phyloP scores from a whole-genome alignment of 108 stramenopile genomes.

The Tribonema minus region DNA sequence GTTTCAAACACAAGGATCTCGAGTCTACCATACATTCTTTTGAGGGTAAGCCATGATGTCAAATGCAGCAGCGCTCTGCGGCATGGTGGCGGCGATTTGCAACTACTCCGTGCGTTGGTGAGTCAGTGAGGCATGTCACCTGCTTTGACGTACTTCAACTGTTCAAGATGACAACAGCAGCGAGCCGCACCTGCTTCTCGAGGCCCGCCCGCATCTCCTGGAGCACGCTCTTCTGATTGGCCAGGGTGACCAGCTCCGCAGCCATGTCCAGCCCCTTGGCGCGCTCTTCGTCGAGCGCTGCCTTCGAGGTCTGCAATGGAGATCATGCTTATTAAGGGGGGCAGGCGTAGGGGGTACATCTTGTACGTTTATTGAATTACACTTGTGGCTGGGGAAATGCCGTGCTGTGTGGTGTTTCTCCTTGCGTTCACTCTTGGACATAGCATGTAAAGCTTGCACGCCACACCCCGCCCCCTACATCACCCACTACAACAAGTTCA shows the following conservation, averaged over 20 bases:
- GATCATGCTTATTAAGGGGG: not conserved
- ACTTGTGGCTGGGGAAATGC: not conserved
- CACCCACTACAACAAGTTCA: not conserved
- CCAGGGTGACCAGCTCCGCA: slow-evolving; percentile 31
- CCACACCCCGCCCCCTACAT: no score
- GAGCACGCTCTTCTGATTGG: slow-evolving; percentile 23
- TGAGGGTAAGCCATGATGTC: no score
- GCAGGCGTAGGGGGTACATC: not conserved
- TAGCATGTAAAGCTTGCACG: no score
- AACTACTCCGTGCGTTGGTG: not conserved
- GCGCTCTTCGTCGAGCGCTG: slow-evolving; percentile 1
- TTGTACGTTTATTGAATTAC: not conserved
- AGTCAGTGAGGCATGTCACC: no score
- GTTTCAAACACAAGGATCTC: no score
- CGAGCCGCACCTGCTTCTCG: not conserved
- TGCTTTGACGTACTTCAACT: no score
- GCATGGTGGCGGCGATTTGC: no score
- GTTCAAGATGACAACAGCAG: no score
- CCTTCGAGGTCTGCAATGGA: not conserved
- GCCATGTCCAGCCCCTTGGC: slow-evolving; percentile 30
- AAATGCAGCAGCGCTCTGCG: no score
- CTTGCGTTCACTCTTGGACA: no score
- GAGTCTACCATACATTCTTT: no score
- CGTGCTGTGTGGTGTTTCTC: no score
- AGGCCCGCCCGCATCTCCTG: not conserved